Evolutionary conservation across 768 basidiomycete genomes (phyloP).

Genomic region (Fibroporia radiculosa): DNA sequence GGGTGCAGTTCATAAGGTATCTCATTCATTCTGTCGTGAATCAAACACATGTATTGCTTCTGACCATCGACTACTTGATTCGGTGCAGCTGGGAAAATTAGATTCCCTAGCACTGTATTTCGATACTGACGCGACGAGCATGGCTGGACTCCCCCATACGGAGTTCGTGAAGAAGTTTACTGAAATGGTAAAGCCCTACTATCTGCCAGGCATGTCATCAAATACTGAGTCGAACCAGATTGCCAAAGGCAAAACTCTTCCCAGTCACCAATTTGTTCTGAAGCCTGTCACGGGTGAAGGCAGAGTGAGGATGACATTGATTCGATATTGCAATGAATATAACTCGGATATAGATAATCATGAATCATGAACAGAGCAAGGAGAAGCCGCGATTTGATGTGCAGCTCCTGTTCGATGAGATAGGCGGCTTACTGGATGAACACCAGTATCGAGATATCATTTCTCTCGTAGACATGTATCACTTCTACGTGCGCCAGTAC

Average conservation of each 20-base stretch:
- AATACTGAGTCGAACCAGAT: conserved; percentile 31
- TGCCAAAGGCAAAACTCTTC: conserved; percentile 35
- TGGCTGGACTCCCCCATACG: conserved; percentile 57
- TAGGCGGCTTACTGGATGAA: conserved; percentile 85
- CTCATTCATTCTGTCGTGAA: conserved; percentile 2
- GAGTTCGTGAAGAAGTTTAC: conserved; percentile 70
- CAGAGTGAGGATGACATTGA: conserved; percentile 41
- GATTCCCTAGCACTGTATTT: conserved; percentile 89
- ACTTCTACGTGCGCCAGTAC: conserved; percentile 81
- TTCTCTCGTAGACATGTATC: conserved; percentile 92
- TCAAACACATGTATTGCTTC: background rate
- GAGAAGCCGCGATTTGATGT: conserved; percentile 82
- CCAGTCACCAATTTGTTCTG: conserved; percentile 85
- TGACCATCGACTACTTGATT: conserved; percentile 9
- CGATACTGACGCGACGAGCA: conserved; percentile 81
- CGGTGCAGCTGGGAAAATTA: conserved; percentile 67
- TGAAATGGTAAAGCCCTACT: conserved; percentile 45
- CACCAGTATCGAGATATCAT: conserved; percentile 93
- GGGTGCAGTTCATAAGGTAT: conserved; percentile 84
- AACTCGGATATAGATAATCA: conserved; percentile 47
- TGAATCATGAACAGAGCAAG: conserved; percentile 73
- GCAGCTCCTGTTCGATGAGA: conserved; percentile 84
- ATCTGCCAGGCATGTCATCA: background rate
- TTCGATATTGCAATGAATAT: background rate
- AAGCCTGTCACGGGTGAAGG: conserved; percentile 96